These are phyloP conservation scores for Gamarada debralockiae DNA, from an alignment of 495 filamentous ascomycete species.

Conservation along the genomic window DNA sequence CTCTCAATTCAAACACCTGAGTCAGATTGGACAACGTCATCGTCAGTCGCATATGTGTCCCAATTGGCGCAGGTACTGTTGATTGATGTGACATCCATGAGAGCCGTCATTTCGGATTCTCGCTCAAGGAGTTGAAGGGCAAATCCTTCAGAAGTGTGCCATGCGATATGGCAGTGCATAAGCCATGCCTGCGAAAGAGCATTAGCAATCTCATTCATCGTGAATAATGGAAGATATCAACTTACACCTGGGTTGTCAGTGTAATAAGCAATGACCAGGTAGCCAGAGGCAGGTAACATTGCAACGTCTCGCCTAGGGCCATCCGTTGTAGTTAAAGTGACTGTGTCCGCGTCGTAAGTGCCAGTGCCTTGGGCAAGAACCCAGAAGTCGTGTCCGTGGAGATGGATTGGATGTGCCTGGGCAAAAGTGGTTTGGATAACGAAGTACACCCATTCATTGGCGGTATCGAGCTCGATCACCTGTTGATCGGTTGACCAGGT, in stretches of 20 bases:
- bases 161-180: no score
- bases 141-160: constrained; percentile 50
- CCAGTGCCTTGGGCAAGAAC: constrained; percentile 42
- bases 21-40: constrained; percentile 26
- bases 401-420: constrained; percentile 53
- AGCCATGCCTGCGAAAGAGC: constrained; percentile 25
- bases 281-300: constrained; percentile 42
- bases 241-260: constrained; percentile 36
- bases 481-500: constrained; percentile 6
- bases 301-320: constrained; percentile 54
- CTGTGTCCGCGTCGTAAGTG: constrained; percentile 22
- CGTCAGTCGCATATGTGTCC: constrained; percentile 20
- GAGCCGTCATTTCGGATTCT: constrained; percentile 33
- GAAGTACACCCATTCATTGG: constrained; percentile 40
- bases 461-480: constrained; percentile 28
- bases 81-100: constrained; percentile 27
- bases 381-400: constrained; percentile 56
- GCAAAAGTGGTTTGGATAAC: constrained; percentile 57
- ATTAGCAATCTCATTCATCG: neutral
- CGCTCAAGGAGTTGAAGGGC: constrained; percentile 52
- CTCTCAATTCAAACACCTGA: constrained; percentile 27
- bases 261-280: constrained; percentile 44
- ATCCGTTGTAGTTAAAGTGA: constrained; percentile 33
- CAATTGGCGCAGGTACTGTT: constrained; percentile 30
- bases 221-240: neutral